phyloP scores from a whole-genome alignment of 805 yeast species.

The Ogataea henricii region DNA sequence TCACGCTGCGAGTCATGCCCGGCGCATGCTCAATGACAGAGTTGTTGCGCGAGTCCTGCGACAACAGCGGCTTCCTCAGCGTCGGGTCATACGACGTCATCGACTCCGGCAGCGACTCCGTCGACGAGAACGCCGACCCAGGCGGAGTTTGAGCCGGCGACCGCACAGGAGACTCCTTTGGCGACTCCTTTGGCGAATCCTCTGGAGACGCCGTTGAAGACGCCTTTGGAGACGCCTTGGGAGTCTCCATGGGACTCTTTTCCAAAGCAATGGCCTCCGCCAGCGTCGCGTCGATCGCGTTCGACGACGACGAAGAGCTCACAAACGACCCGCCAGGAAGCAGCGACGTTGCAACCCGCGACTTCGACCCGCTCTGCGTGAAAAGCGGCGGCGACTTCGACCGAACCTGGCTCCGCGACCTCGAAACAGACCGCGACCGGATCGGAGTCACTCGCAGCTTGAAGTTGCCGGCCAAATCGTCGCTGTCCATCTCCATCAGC shows the following conservation, averaged over 20 bases:
- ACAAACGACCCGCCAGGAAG: slow-evolving; percentile 23
- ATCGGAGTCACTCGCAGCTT: slow-evolving; percentile 31
- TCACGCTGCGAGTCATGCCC: slow-evolving; percentile 19
- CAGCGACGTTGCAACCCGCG: slow-evolving; percentile 25
- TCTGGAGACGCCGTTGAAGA: too few species aligned
- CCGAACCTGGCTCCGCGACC: slow-evolving; percentile 16
- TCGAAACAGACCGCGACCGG: slow-evolving; percentile 29
- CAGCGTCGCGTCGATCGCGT: slow-evolving; percentile 28
- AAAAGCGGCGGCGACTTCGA: slow-evolving; percentile 24
- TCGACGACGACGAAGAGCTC: slow-evolving; percentile 17
- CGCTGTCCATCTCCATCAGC: slow-evolving; percentile 15
- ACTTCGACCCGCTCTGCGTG: slow-evolving; percentile 21
- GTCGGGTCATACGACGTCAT: slow-evolving; percentile 23
- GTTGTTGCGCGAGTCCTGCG: slow-evolving; percentile 20
- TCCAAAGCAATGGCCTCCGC: slow-evolving; percentile 21
- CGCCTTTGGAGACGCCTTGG: not conserved
- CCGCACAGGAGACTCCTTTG: not conserved
- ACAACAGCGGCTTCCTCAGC: slow-evolving; percentile 19
- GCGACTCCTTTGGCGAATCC: too few species aligned
- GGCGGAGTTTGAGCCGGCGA: slow-evolving; percentile 10
- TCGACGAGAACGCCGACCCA: slow-evolving; percentile 22
- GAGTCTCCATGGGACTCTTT: slow-evolving; percentile 5
- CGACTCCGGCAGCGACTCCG: slow-evolving; percentile 19
- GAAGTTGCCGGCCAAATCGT: slow-evolving; percentile 33
- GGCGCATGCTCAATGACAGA: slow-evolving; percentile 11